These are phyloP conservation scores for Dactylonectria estremocensis DNA, from an alignment of 2,329 filamentous ascomycete species.

Conservation along the genomic window DNA sequence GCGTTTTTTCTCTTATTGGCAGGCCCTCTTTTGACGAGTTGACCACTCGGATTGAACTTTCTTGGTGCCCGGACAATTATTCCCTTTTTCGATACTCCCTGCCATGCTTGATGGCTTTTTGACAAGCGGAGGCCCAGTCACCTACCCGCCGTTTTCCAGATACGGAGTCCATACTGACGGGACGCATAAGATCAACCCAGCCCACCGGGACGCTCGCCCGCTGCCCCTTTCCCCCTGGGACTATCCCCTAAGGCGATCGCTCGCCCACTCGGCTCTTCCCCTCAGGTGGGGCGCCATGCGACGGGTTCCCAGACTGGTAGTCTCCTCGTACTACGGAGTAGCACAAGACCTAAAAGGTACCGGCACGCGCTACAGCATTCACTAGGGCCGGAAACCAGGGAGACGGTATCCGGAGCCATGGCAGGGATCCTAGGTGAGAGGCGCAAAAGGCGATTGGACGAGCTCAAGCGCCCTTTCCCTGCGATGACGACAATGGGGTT, in stretches of 20 bases:
- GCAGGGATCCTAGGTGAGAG: conserved; percentile 36
- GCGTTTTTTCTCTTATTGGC: neutral
- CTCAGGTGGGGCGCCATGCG: conserved; percentile 50
- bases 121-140: conserved; percentile 28
- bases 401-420: conserved; percentile 38
- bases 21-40: neutral
- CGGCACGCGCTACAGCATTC: conserved; percentile 36
- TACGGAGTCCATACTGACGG: conserved; percentile 40
- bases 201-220: conserved; percentile 49
- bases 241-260: conserved; percentile 36
- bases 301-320: conserved; percentile 43
- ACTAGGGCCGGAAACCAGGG: conserved; percentile 47
- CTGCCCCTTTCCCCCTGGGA: conserved; percentile 49
- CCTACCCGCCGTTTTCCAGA: conserved; percentile 41
- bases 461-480: conserved; percentile 35
- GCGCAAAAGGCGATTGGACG: conserved; percentile 39
- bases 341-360: conserved; percentile 44
- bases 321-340: conserved; percentile 33
- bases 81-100: conserved; percentile 20
- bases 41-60: neutral
- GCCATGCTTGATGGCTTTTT: conserved; percentile 17
- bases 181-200: conserved; percentile 52
- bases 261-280: conserved; percentile 49
- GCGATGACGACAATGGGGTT: conserved; percentile 48
- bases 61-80: conserved; percentile 7